Percentiles rank a stretch among this genome's conserved stretches.
These are phyloP conservation scores for Hypholoma sublateritium DNA, from an alignment of 768 basidiomycete genomes.

Conservation along the genomic window DNA sequence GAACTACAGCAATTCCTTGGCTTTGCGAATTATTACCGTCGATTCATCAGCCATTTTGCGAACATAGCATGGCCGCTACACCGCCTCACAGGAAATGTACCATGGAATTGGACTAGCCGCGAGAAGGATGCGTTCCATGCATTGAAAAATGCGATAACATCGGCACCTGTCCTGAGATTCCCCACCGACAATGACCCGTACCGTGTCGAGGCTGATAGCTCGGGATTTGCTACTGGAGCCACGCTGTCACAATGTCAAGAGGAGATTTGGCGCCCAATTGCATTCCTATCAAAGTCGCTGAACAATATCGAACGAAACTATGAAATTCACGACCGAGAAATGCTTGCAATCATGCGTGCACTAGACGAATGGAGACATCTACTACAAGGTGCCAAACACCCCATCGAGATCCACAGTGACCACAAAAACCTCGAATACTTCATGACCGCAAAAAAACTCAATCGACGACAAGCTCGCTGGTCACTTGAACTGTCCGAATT, in stretches of 20 bases:
- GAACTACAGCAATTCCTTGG: constrained; percentile 42
- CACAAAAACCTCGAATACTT: constrained; percentile 47
- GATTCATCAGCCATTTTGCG: constrained; percentile 32
- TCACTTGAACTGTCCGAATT: constrained; percentile 34
- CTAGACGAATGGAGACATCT: constrained; percentile 27
- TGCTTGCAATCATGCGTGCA: constrained; percentile 44
- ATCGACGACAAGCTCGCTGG: constrained; percentile 34
- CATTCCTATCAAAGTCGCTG: constrained; percentile 34
- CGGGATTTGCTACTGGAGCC: constrained; percentile 39
- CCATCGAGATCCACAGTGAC: constrained; percentile 32
- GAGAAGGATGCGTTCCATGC: constrained; percentile 1
- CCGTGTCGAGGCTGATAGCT: constrained; percentile 30
- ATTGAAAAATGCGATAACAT: not conserved
- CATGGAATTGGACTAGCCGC: constrained; percentile 1
- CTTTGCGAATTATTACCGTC: constrained; percentile 36
- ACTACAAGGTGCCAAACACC: constrained; percentile 15
- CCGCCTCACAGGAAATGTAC: not conserved
- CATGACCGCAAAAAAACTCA: constrained; percentile 35
- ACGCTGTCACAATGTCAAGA: constrained; percentile 29
- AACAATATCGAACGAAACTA: constrained; percentile 41
- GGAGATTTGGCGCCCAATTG: constrained; percentile 33
- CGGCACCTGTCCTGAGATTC: not conserved
- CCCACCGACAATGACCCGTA: constrained; percentile 7
- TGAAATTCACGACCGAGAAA: constrained; percentile 44
- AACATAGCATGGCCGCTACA: constrained; percentile 22